Conservation (phyloP, 2,329 filamentous ascomycete genomes). For the Pseudogymnoascus sp. region DNA sequence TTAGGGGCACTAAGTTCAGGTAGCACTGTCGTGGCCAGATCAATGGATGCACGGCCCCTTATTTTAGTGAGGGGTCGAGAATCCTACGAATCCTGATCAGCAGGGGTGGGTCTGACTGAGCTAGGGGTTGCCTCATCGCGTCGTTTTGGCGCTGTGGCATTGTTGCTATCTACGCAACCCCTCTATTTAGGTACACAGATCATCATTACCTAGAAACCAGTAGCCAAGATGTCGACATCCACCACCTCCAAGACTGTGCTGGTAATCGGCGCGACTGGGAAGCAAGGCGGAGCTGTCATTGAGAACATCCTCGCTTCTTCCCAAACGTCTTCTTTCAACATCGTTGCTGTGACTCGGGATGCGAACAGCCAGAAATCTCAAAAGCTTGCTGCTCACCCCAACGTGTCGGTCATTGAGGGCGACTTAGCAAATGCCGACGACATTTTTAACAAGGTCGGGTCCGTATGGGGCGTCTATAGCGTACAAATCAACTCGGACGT, state of each 20-base stretch:
- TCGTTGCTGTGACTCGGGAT: conserved; percentile 51
- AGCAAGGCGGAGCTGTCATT: conserved; percentile 25
- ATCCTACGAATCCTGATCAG: background rate
- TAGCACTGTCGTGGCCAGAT: background rate
- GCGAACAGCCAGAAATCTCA: conserved; percentile 42
- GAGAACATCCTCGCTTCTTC: conserved; percentile 14
- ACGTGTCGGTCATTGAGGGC: conserved; percentile 49
- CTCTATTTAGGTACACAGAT: background rate
- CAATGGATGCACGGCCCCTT: background rate
- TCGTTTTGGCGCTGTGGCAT: background rate
- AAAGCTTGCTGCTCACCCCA: conserved; percentile 35
- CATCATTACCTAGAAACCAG: background rate
- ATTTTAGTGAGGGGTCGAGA: background rate
- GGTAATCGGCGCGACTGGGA: conserved; percentile 26
- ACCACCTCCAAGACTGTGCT: conserved; percentile 12
- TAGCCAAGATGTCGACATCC: background rate
- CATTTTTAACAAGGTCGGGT: conserved; percentile 41
- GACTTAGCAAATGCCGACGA: conserved; percentile 42
- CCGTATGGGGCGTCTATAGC: conserved; percentile 53
- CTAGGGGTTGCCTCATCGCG: background rate
- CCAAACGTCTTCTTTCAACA: conserved; percentile 6
- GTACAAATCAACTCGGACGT: conserved; percentile 38
- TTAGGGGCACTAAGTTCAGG: conserved; percentile 5
- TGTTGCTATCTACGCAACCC: background rate
- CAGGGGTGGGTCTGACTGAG: background rate